Base-by-base conservation (phyloP, 1,284 basidiomycete genomes). In the Afroboletus lepidellus region DNA sequence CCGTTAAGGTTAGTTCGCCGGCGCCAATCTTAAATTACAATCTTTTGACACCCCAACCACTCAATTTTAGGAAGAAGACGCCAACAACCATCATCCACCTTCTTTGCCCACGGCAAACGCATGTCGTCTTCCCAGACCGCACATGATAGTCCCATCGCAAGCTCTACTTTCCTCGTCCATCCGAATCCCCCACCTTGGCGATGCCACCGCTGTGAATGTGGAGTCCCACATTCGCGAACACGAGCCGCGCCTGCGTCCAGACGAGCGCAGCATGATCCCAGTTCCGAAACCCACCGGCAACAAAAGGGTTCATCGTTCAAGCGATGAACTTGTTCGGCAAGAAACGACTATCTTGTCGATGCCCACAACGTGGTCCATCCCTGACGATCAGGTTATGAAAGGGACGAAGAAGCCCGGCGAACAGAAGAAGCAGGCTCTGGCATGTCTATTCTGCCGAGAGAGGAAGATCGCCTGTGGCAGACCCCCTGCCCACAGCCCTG, bases 401-500 rank as follows among this genome's bases (percentile, higher is more conserved):
- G 61, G 55, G 43, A n/a, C 54, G 24, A 72, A 70, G 67, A 72
- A 68, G 59, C 57, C 61, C 37, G 70, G 70, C 18, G 66, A 72
- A 25, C 69, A 68, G 49, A 74, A 71, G 54, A 73, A 73, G 55
- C 72, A 74, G 53, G 70, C 68, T 9, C 59, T 74, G 23, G 72
- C 73, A 50, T 72, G 71, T 53, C 54, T 71, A 45, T 74, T 74
- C 57, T 72, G 71, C 57, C 67, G 71, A 60, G 63, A 69, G 59
- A 56, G 73, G 54, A 72, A 72, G 50, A 72, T 72, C 54, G 72
- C 71, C 1, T 72, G 71, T 55, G 71, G 73, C 23, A 57, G 71
- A 16, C 72, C 72, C 21, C 56, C 64, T 50, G 62, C 65, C 39
- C 63, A 69, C 36, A 69, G 46, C 56, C 60, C 51, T 50, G 68